phyloP scores from a whole-genome alignment of 352 stramenopile genomes.

The Globisporangium spiculum region DNA sequence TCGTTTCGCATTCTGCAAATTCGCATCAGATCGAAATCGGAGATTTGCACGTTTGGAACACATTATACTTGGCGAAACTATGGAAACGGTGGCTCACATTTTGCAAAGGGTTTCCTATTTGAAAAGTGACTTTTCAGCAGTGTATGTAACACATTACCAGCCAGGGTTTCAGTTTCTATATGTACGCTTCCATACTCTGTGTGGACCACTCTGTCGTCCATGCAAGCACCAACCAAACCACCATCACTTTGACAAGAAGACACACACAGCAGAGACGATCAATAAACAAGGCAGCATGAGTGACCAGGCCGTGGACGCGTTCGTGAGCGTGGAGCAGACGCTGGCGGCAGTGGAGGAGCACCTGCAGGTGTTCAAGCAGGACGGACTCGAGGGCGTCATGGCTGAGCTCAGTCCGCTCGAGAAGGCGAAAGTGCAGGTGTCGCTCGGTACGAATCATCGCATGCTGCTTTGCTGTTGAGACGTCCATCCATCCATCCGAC shows the following conservation, averaged over 20 bases:
- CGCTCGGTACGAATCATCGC: slow-evolving; percentile 42
- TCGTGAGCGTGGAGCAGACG: slow-evolving; percentile 76
- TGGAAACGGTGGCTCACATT: too few species aligned
- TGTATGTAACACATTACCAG: background rate
- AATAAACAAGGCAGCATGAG: slow-evolving; percentile 32
- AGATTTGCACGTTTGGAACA: too few species aligned
- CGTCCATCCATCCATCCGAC: background rate
- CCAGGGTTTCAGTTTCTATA: background rate
- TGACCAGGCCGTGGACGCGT: slow-evolving; percentile 58
- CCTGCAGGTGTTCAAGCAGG: slow-evolving; percentile 53
- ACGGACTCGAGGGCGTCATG: slow-evolving; percentile 55
- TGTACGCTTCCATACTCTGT: background rate
- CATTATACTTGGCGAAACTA: too few species aligned
- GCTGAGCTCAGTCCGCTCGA: slow-evolving; percentile 61
- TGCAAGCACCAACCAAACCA: slow-evolving; percentile 5
- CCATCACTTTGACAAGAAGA: background rate
- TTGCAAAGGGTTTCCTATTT: too few species aligned
- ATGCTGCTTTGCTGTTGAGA: background rate
- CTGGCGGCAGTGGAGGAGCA: slow-evolving; percentile 74
- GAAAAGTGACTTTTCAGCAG: too few species aligned
- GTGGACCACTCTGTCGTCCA: slow-evolving; percentile 12
- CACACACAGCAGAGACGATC: background rate
- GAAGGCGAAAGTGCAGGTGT: slow-evolving; percentile 83
- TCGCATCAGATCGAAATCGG: too few species aligned
- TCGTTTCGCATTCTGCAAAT: too few species aligned